Evolutionary conservation across 371 early-diverging fungal species (phyloP), one percentile per base, ranked within the genome.

Genomic region (Mortierella sp.): DNA sequence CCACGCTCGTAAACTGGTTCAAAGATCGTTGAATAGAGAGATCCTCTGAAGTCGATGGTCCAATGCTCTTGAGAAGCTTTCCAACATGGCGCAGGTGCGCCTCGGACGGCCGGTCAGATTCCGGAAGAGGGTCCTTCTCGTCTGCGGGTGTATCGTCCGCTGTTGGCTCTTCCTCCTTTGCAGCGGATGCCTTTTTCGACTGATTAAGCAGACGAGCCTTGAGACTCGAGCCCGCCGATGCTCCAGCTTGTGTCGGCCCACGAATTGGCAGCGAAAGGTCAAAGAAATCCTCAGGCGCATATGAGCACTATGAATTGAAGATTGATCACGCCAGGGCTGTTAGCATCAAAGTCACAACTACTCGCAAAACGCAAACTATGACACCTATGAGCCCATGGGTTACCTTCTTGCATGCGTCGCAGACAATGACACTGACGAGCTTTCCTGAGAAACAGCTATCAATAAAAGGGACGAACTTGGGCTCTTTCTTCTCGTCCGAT

Each of bases 391-490:
- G 16, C 38, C 38, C 35, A 29, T 6, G 21, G 24, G 8, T 49
- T 83, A 93, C 91, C 75, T 89, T 81, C 78, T 92, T 90, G 84
- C 94, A 94, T 1, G 87, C 70, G 55, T 91, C 91, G 70, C 94
- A 94, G 21, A 94, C 89, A 72, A 94, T 90, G 38, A 90, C 85
- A 60, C 91, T 91, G 55, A 90, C 92, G 72, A 94, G 85, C 80
- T 90, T 91, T 41, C 92, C 93, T n/a, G 92, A 91, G 89, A 95
- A 95, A 46, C 91, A 88, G 58, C 88, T 88, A 70, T 93, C 93
- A 41, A 94, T 92, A 83, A 93, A 93, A 16, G 94, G 92, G 43
- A 74, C 83, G 35, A 84, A 87, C 68, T 87, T 86, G 75, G 87
- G 65, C 21, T 72, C 18, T 32, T 54, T 38, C 49, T 55, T 27